Evolutionary conservation across 805 yeast genomes (phyloP).

Genomic region (Candida insectorum): DNA sequence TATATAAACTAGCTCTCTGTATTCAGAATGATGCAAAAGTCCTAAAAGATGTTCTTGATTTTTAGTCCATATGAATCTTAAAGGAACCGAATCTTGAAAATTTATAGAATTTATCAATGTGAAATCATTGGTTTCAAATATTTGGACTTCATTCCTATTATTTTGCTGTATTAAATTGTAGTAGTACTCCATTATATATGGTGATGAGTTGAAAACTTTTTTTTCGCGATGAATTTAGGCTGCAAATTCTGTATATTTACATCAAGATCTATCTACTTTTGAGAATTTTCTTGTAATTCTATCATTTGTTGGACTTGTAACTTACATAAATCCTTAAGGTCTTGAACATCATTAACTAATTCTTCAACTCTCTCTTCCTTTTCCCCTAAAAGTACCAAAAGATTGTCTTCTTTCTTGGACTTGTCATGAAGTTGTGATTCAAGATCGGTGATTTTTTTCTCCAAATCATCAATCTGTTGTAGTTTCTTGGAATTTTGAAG

Average conservation of each 20-base stretch:
- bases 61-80: slow-evolving; percentile 4
- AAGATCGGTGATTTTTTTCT: slow-evolving; percentile 27
- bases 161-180: slow-evolving; percentile 4
- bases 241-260: slow-evolving; percentile 2
- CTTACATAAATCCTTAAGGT: slow-evolving; percentile 78
- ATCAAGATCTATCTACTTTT: slow-evolving; percentile 4
- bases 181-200: slow-evolving; percentile 8
- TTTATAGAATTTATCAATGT: slow-evolving; percentile 10
- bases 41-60: slow-evolving; percentile 7
- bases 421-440: slow-evolving; percentile 5
- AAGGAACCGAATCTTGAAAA: background rate
- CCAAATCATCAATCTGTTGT: slow-evolving; percentile 21
- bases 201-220: slow-evolving; percentile 2
- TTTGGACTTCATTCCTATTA: slow-evolving; percentile 5
- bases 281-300: slow-evolving; percentile 53
- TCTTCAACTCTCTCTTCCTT: slow-evolving; percentile 85
- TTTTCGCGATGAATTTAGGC: slow-evolving; percentile 6
- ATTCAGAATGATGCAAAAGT: background rate
- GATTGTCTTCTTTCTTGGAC: slow-evolving; percentile 40
- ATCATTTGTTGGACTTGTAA: slow-evolving; percentile 87
- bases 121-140: slow-evolving; percentile 13
- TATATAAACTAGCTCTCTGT: slow-evolving; percentile 4
- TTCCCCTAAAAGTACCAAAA: slow-evolving; percentile 76
- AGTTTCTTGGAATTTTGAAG: slow-evolving; percentile 37
- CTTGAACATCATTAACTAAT: slow-evolving; percentile 81